phyloP scores from a whole-genome alignment of 495 filamentous ascomycete genomes.

The Neurospora sp. region DNA sequence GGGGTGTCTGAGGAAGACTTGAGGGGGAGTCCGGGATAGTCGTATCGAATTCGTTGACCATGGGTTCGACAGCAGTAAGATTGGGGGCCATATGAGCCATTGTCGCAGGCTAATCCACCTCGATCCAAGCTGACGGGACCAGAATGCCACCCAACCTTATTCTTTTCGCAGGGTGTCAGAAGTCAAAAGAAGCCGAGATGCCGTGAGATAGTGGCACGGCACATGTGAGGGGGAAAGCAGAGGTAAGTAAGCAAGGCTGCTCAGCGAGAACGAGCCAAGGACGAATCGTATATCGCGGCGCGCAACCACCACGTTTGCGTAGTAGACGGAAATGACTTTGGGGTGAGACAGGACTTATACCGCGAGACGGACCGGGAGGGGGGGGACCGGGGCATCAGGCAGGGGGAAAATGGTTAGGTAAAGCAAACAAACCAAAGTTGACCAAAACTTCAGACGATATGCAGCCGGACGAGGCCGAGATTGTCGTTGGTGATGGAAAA shows the following conservation, averaged over 20 bases:
- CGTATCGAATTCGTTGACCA: background rate
- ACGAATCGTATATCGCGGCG: background rate
- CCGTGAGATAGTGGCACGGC: background rate
- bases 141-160: background rate
- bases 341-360: background rate
- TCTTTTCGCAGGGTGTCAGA: background rate
- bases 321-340: background rate
- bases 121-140: background rate
- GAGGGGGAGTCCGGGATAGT: background rate
- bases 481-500: background rate
- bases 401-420: background rate
- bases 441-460: background rate
- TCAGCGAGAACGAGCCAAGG: background rate
- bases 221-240: background rate
- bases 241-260: background rate
- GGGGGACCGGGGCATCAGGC: background rate
- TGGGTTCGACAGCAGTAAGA: background rate
- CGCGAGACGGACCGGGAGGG: background rate
- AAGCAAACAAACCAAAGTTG: background rate
- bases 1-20: background rate
- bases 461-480: background rate
- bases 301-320: background rate
- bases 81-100: background rate
- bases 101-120: background rate
- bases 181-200: background rate